Evolutionary conservation across 176 grass and related monocot genomes (phyloP), one percentile per base, ranked within the genome.

Genomic region (Otatea glauca): DNA sequence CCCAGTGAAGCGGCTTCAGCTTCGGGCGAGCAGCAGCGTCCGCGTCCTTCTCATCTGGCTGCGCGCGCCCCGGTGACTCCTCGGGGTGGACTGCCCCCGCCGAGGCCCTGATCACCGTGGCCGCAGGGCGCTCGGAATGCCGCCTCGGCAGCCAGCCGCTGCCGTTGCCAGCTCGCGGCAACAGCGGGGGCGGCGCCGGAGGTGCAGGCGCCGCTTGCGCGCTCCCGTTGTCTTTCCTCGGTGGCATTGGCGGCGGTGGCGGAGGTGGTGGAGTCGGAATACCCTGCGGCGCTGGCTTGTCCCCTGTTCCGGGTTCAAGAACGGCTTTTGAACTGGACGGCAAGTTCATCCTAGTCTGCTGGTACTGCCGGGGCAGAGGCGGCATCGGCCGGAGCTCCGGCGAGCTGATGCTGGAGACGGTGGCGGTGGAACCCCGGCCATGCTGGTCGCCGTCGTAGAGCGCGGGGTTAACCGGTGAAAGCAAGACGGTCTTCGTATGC

Each of bases 321-420:
- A 61, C 32, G 49, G 65, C 58, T 79, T 39, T 83, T 49, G 71
- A 86, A 50, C 58, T 74, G 5, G 79, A 42, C 10, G 72, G 34
- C 21, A 67, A 9, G 93, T 77, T 86, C 84, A 87, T 91, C 74
- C 69, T 70, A 20, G 87, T 48, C 32, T 72, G 88, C 18, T 85
- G 86, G 75, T 81, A 91, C 72, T 96, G 91, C 42, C 88, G 83
- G 0, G 88, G 83, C 18, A 96, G 82, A 1, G 93, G 96, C 38
- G 96, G 96, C 71, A 96, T 90, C 6, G 91, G 96, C 24, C 90
- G 88, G 86, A 99, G 92, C 83, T 99, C 96, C 53, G 96, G 96
- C 13, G 96, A 99, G 65, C 85, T 83, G 44, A 69, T 67, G 69
- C 89, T 80, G 49, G 89, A 87, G 32, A 92, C 49, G 35, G 86